Conservation (phyloP, 1,284 basidiomycete species). For the Vanrija pseudolonga region DNA sequence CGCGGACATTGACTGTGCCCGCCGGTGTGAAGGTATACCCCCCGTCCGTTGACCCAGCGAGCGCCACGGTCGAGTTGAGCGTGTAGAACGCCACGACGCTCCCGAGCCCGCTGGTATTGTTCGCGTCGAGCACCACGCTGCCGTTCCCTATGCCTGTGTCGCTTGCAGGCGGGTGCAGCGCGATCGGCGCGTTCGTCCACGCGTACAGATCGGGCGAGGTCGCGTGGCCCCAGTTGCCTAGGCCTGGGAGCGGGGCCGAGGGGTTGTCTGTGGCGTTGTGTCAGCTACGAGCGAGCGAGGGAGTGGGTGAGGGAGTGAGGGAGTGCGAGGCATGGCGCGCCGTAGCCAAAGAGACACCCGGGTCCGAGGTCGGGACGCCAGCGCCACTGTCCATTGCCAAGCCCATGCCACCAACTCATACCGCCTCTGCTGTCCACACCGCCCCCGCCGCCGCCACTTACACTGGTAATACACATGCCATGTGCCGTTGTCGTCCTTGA, state of each 20-base stretch:
- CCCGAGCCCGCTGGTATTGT: slow-evolving; percentile 51
- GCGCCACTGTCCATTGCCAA: background rate
- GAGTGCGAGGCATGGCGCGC: too few species aligned
- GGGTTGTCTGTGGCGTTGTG: slow-evolving; percentile 38
- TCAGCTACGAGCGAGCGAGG: slow-evolving; percentile 10
- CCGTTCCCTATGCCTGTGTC: slow-evolving; percentile 45
- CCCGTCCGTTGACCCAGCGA: slow-evolving; percentile 48
- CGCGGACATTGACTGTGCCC: slow-evolving; percentile 35
- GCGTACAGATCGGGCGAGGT: slow-evolving; percentile 49
- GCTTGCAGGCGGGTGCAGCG: slow-evolving; percentile 35
- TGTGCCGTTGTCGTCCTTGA: slow-evolving; percentile 44
- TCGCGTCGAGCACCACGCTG: slow-evolving; percentile 47
- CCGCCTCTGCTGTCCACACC: too few species aligned
- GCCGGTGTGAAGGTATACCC: slow-evolving; percentile 50
- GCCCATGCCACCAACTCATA: too few species aligned
- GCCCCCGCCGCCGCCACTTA: slow-evolving; percentile 9
- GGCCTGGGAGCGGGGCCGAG: slow-evolving; percentile 44
- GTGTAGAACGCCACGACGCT: slow-evolving; percentile 52
- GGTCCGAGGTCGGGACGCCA: background rate
- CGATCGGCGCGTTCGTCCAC: slow-evolving; percentile 50
- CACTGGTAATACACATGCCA: slow-evolving; percentile 53
- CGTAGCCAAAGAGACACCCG: too few species aligned
- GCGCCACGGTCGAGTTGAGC: slow-evolving; percentile 40
- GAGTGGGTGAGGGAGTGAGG: background rate
- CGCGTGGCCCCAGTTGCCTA: slow-evolving; percentile 53